Percentiles rank a stretch among this genome's conserved stretches.
phyloP scores from a whole-genome alignment of 345 rosid species.

The Boechera retrofracta region DNA sequence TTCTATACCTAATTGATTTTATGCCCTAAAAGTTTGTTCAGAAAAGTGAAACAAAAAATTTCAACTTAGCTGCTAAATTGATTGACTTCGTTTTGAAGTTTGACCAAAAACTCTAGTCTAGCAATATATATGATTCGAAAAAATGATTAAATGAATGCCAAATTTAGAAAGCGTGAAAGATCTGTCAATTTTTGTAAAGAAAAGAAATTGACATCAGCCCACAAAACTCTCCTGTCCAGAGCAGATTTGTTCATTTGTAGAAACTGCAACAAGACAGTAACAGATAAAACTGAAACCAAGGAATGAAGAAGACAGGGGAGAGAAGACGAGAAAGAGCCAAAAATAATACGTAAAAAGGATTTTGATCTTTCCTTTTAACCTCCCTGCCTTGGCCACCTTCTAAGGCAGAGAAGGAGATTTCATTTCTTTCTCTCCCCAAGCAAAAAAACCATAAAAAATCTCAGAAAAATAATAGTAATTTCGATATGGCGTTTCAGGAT shows the following conservation, averaged over 20 bases:
- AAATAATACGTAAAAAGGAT: conserved; percentile 8
- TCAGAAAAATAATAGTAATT: not conserved
- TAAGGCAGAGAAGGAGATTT: conserved; percentile 58
- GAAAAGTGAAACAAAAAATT: not conserved
- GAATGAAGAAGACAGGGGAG: conserved; percentile 22
- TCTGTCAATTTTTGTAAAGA: not conserved
- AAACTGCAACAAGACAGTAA: conserved; percentile 26
- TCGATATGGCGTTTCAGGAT: conserved; percentile 83
- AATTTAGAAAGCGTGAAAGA: conserved; percentile 7
- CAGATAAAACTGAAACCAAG: conserved; percentile 37
- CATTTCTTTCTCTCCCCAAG: conserved; percentile 51
- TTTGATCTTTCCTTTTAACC: conserved; percentile 30
- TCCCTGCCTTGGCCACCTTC: conserved; percentile 62
- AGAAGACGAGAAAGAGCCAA: conserved; percentile 16
- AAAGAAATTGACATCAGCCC: conserved; percentile 43
- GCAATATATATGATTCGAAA: not conserved
- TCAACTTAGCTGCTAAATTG: conserved; percentile 1
- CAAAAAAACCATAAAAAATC: not conserved
- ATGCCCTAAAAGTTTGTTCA: not conserved
- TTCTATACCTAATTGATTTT: not conserved
- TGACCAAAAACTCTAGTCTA: conserved; percentile 16
- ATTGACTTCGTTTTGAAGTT: conserved; percentile 9
- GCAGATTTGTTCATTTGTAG: conserved; percentile 36
- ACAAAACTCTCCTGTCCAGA: conserved; percentile 71
- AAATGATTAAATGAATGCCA: not conserved